phyloP scores from a whole-genome alignment of 805 yeast genomes.

The Jamesozyma piceae region DNA sequence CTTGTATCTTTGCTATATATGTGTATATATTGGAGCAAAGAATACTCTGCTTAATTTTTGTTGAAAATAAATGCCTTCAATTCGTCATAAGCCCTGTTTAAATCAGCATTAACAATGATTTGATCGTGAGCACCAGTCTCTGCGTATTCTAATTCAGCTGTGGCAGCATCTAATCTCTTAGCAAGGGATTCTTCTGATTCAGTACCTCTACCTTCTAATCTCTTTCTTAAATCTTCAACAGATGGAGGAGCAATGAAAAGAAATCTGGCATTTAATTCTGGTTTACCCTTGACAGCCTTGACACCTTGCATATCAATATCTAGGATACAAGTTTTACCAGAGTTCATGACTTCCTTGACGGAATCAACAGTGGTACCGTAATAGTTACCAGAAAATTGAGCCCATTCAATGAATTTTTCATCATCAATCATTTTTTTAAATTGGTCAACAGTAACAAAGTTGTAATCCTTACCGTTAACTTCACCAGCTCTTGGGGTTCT shows the following conservation, averaged over 20 bases:
- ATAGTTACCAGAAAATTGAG: slow-evolving; percentile 94
- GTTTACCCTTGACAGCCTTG: slow-evolving; percentile 65
- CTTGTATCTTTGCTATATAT: too few relatives aligned
- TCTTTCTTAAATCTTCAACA: slow-evolving; percentile 59
- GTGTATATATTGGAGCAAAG: too few relatives aligned
- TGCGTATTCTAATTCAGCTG: slow-evolving; percentile 82
- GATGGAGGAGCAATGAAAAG: slow-evolving; percentile 91
- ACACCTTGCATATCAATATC: slow-evolving; percentile 99
- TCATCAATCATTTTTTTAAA: slow-evolving; percentile 70
- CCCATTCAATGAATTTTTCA: slow-evolving; percentile 88
- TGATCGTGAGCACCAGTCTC: slow-evolving; percentile 87
- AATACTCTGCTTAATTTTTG: slow-evolving; percentile 13
- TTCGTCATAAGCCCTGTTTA: slow-evolving; percentile 79
- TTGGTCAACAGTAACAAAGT: slow-evolving; percentile 70
- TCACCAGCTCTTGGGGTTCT: slow-evolving; percentile 90
- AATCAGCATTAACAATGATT: slow-evolving; percentile 81
- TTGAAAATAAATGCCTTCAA: slow-evolving; percentile 67
- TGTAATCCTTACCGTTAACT: slow-evolving; percentile 78
- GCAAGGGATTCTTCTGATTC: slow-evolving; percentile 79
- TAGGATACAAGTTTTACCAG: slow-evolving; percentile 73
- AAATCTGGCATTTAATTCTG: slow-evolving; percentile 74
- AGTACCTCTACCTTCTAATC: slow-evolving; percentile 87
- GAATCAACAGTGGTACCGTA: slow-evolving; percentile 89
- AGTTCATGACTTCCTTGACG: slow-evolving; percentile 48
- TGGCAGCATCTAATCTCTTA: slow-evolving; percentile 80